These are phyloP conservation scores for Zygoascus ofunaensis DNA, from an alignment of 805 yeast species.

Conservation along the genomic window DNA sequence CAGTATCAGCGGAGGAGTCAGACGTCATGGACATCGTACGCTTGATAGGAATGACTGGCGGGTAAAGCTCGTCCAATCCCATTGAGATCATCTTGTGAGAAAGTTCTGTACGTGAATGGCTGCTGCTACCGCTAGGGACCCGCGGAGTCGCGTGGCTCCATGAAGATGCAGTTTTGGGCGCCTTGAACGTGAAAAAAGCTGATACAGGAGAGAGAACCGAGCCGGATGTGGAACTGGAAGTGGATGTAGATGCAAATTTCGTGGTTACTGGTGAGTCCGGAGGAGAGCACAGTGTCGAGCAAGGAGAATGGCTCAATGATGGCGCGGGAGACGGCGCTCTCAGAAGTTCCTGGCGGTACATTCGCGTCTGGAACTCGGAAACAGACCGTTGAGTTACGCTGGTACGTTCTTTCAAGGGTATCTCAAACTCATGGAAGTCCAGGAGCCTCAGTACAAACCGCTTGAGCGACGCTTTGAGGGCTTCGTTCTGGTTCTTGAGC, in stretches of 20 bases:
- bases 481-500: conserved; percentile 25
- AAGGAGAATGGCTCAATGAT: neutral
- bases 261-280: neutral
- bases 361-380: conserved; percentile 11
- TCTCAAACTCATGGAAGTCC: conserved; percentile 24
- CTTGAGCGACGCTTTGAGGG: conserved; percentile 26
- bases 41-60: neutral
- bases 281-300: neutral
- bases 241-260: neutral
- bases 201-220: no score
- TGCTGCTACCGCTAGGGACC: neutral
- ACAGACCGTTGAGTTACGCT: conserved; percentile 12
- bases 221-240: no score
- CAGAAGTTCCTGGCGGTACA: no score
- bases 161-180: neutral
- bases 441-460: conserved; percentile 28
- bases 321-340: neutral
- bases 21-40: neutral
- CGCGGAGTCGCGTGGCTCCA: neutral
- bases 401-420: conserved; percentile 17
- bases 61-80: neutral
- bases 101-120: no score
- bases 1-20: neutral
- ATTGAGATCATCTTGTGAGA: no score
- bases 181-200: neutral